phyloP scores from a whole-genome alignment of 2,329 filamentous ascomycete genomes.

The Diaporthe ilicicola region DNA sequence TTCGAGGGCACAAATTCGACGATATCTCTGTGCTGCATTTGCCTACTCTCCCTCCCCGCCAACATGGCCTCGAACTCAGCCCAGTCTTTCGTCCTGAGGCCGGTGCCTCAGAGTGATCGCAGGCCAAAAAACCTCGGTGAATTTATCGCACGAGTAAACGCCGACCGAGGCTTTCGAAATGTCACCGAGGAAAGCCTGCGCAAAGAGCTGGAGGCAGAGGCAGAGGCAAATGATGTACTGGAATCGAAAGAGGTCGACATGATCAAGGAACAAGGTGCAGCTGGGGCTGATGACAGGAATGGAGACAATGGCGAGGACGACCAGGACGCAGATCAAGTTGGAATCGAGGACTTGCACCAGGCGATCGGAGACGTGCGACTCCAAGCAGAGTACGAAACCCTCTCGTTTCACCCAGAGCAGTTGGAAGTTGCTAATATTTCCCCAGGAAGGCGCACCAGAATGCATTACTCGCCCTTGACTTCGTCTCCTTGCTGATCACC shows the following conservation, averaged over 20 bases:
- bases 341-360: slow-evolving; percentile 51
- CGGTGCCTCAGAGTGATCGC: slow-evolving; percentile 67
- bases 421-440: slow-evolving; percentile 30
- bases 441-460: slow-evolving; percentile 62
- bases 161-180: slow-evolving; percentile 82
- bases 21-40: background rate
- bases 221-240: slow-evolving; percentile 47
- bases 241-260: slow-evolving; percentile 55
- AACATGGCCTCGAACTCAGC: slow-evolving; percentile 36
- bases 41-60: background rate
- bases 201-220: slow-evolving; percentile 68
- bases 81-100: slow-evolving; percentile 65
- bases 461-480: slow-evolving; percentile 78
- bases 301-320: slow-evolving; percentile 55
- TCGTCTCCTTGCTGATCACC: slow-evolving; percentile 84
- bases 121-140: slow-evolving; percentile 71
- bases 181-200: slow-evolving; percentile 78
- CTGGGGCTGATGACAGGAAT: slow-evolving; percentile 51
- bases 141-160: slow-evolving; percentile 81
- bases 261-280: slow-evolving; percentile 52
- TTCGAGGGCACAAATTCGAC: background rate
- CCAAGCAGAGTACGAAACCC: slow-evolving; percentile 61
- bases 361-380: slow-evolving; percentile 66
- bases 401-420: background rate
- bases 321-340: slow-evolving; percentile 50